These are phyloP conservation scores for Panaeolus papilionaceus DNA, from an alignment of 768 basidiomycete genomes.

Conservation along the genomic window DNA sequence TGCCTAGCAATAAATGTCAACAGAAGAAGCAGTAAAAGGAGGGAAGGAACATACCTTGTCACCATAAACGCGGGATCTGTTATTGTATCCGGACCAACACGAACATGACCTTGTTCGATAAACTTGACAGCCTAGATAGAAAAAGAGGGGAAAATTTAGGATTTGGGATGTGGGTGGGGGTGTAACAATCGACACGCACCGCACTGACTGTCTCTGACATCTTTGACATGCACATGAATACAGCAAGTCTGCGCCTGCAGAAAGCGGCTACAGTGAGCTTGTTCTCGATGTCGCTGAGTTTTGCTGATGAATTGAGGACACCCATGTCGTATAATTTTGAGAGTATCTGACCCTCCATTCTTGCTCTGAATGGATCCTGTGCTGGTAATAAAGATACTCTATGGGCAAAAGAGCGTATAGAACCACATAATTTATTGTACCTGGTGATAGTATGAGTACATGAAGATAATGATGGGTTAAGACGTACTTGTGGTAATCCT, in stretches of 20 bases:
- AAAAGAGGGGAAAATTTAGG: conserved; percentile 14
- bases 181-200: conserved; percentile 53
- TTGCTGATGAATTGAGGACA: conserved; percentile 83
- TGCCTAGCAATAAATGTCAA: conserved; percentile 54
- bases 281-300: conserved; percentile 94
- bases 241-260: conserved; percentile 89
- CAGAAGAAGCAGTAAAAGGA: conserved; percentile 13
- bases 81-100: conserved; percentile 94
- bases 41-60: conserved; percentile 62
- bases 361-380: conserved; percentile 85
- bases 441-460: conserved; percentile 37
- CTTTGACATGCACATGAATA: conserved; percentile 89
- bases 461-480: conserved; percentile 7
- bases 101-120: conserved; percentile 97
- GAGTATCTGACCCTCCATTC: conserved; percentile 87
- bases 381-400: conserved; percentile 86
- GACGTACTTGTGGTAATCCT: conserved; percentile 89
- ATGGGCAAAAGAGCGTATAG: conserved; percentile 85
- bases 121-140: conserved; percentile 85
- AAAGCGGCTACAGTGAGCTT: conserved; percentile 96
- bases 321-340: conserved; percentile 98
- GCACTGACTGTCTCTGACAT: conserved; percentile 97
- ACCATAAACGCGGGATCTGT: conserved; percentile 97
- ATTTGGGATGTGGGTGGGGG: conserved; percentile 1
- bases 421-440: conserved; percentile 96